Base-by-base conservation (phyloP, 768 basidiomycete species). In the Boletus rufocinnamomeus region DNA sequence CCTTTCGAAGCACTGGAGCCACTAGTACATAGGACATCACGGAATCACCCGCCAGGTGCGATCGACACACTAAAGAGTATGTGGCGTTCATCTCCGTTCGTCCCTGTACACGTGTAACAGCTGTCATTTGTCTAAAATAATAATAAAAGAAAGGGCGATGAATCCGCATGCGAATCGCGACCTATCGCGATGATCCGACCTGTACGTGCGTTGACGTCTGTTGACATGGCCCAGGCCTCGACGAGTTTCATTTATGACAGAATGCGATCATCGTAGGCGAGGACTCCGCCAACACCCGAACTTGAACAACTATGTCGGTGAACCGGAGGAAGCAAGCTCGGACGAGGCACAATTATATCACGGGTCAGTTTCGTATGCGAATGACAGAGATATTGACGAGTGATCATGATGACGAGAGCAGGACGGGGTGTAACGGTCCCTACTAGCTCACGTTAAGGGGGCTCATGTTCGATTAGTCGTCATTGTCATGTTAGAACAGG, bases 21-120 rank as follows among this genome's bases (percentile, higher is more conserved):
- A n/a, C n/a, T n/a, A n/a, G n/a, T n/a, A n/a, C n/a, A n/a, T 78
- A 4, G 77, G 69, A 9, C 60, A 59, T 28, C 60, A 79, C 54
- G 66, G 65, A 7, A 81, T 80, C 37, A 79, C 75, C 1, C n/a
- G n/a, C 68, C 53, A 4, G 63, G 63, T 8, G 63, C 48, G 19
- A 60, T 57, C 30, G 37, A 55, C 21, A 63, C 47, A 10, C 46
- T 46, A 13, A 58, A 53, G 34, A 28, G 61, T 58, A 58, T 68
- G 74, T 55, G 45, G 11, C 25, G 30, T 50, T 35, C 32, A n/a
- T 54, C n/a, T 51, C 48, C 46, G 44, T 16, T 32, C 21, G 16
- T 16, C 44, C 16, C 21, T 53, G 52, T 7, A 48, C 10, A 25
- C 14, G 30, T 11, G 52, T 23, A 32, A 30, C 23, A 19, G 34